Conservation (phyloP, 495 filamentous ascomycete species). For the Daldinia grandis region DNA sequence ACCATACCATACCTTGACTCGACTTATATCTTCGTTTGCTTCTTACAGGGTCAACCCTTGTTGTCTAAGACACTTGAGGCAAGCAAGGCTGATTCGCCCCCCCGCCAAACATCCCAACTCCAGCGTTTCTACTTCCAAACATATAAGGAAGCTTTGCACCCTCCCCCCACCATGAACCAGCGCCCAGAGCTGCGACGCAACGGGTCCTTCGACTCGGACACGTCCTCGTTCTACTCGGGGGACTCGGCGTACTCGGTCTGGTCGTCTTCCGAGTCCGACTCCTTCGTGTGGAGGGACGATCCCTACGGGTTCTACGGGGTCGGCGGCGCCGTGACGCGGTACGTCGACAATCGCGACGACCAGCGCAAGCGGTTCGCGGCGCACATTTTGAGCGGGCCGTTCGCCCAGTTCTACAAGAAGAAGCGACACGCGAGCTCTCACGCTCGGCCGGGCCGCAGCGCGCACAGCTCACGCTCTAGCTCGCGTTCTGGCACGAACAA, state of each 20-base stretch:
- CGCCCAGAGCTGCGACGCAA: conserved; percentile 27
- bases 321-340: conserved; percentile 44
- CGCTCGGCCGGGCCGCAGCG: conserved; percentile 26
- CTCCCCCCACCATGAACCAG: conserved; percentile 16
- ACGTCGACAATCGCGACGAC: conserved; percentile 40
- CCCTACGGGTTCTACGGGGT: conserved; percentile 40
- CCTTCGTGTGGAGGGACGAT: conserved; percentile 43
- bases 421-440: conserved; percentile 25
- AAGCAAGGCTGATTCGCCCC: conserved; percentile 13
- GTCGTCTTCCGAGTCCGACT: conserved; percentile 42
- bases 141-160: conserved; percentile 19
- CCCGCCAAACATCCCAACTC: conserved; percentile 5
- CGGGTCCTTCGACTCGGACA: conserved; percentile 35
- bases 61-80: conserved; percentile 6
- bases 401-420: conserved; percentile 42
- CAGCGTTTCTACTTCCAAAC: background rate
- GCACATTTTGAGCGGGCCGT: conserved; percentile 44
- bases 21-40: conserved; percentile 21
- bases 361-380: conserved; percentile 34
- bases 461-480: conserved; percentile 19
- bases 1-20: background rate
- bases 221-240: conserved; percentile 36
- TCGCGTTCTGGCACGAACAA: conserved; percentile 12
- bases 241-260: conserved; percentile 40
- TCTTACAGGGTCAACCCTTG: conserved; percentile 30